Evolutionary conservation across 495 filamentous ascomycete species (phyloP).

Genomic region (Penicillium paradoxum): DNA sequence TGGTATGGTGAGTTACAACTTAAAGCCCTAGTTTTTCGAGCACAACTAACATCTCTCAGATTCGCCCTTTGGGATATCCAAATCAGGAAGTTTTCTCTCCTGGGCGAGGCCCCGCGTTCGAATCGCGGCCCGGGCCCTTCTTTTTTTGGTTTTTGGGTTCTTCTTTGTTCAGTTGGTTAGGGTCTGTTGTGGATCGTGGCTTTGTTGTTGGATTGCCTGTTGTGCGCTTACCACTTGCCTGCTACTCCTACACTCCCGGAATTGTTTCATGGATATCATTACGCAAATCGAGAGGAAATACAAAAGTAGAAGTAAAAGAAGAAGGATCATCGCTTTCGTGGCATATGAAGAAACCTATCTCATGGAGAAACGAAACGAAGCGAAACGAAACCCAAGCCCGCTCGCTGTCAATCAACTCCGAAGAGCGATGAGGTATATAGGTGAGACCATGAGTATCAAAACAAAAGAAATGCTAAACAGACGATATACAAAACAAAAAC

Average conservation of each 20-base stretch:
- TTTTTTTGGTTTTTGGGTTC: background rate
- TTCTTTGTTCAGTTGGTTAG: too few relatives aligned
- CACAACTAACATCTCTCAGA: background rate
- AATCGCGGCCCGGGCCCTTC: background rate
- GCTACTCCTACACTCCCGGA: too few relatives aligned
- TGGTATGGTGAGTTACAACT: background rate
- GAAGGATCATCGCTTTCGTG: too few relatives aligned
- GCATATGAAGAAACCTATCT: background rate
- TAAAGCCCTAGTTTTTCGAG: too few relatives aligned
- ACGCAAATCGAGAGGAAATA: too few relatives aligned
- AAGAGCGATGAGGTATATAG: conserved; percentile 19
- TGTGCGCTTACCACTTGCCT: too few relatives aligned
- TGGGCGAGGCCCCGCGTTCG: background rate
- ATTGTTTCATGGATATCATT: too few relatives aligned
- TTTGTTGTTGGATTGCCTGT: too few relatives aligned
- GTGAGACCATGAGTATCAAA: background rate
- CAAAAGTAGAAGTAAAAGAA: too few relatives aligned
- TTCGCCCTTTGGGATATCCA: background rate
- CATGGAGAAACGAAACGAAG: background rate
- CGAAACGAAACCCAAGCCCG: conserved; percentile 8
- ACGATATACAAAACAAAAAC: background rate
- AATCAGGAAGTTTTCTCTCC: background rate
- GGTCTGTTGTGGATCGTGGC: too few relatives aligned
- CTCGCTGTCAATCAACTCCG: conserved; percentile 5
- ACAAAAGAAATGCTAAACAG: background rate